phyloP scores from a whole-genome alignment of 2,329 filamentous ascomycete species.

The Bimuria novae-zelandiae region DNA sequence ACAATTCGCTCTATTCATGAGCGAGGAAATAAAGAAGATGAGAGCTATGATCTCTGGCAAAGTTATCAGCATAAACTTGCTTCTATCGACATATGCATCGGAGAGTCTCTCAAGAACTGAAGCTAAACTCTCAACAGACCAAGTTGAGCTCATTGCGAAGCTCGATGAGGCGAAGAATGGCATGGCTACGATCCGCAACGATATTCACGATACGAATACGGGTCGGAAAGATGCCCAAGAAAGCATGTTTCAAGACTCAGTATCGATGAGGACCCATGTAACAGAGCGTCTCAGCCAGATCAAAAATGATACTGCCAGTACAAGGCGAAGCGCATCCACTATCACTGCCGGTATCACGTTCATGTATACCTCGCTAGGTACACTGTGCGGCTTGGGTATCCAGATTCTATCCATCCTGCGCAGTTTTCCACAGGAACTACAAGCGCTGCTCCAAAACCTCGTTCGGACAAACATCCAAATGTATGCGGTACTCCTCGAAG shows the following conservation, averaged over 20 bases:
- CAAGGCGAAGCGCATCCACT: not conserved
- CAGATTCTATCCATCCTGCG: not conserved
- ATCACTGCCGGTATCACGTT: not conserved
- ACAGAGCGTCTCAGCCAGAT: not conserved
- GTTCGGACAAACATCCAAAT: conserved; percentile 5
- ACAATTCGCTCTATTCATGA: conserved; percentile 23
- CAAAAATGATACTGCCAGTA: not conserved
- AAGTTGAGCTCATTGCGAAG: not conserved
- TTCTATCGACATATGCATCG: conserved; percentile 22
- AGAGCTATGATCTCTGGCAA: conserved; percentile 23
- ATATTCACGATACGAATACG: not conserved
- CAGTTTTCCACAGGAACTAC: not conserved
- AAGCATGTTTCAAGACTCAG: no score
- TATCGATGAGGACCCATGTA: not conserved
- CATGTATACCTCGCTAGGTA: not conserved
- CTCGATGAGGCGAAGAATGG: not conserved
- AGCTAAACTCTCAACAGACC: not conserved
- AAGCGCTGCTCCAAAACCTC: not conserved
- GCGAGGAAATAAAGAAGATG: conserved; percentile 22
- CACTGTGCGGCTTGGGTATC: not conserved
- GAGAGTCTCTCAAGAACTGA: not conserved
- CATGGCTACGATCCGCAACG: not conserved
- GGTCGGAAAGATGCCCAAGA: no score
- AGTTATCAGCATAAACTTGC: conserved; percentile 27
- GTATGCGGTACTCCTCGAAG: conserved; percentile 1